Evolutionary conservation across 2,329 filamentous ascomycete species (phyloP).

Genomic region (Calonectria leucothoes): DNA sequence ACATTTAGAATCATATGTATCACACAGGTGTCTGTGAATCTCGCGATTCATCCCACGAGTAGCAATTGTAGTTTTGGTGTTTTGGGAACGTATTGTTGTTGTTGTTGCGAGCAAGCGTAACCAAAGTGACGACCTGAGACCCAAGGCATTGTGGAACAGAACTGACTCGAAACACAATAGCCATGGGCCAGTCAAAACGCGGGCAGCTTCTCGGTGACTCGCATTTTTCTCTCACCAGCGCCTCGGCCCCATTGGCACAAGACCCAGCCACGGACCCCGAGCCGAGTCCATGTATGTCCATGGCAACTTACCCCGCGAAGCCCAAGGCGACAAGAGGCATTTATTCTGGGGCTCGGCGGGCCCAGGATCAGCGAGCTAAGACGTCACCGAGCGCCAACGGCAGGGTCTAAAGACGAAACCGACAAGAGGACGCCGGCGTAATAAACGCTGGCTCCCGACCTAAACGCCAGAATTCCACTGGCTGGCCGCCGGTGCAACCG

Average conservation of each 20-base stretch:
- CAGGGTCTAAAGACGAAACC: constrained; percentile 10
- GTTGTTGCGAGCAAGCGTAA: neutral
- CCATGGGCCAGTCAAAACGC: too few relatives aligned
- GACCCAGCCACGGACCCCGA: neutral
- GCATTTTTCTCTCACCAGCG: neutral
- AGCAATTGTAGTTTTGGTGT: constrained; percentile 1
- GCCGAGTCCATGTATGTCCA: too few relatives aligned
- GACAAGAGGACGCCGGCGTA: neutral
- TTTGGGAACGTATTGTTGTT: constrained; percentile 1
- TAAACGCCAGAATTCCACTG: constrained; percentile 42
- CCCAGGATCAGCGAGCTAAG: constrained; percentile 11
- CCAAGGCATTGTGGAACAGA: neutral
- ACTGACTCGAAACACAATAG: neutral
- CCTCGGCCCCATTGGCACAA: neutral
- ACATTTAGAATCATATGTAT: constrained; percentile 28
- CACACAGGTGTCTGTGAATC: constrained; percentile 6
- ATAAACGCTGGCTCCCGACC: constrained; percentile 33
- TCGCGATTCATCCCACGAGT: neutral
- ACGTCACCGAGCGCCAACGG: constrained; percentile 23
- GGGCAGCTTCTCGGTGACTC: neutral
- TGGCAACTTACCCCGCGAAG: constrained; percentile 18
- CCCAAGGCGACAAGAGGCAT: constrained; percentile 16
- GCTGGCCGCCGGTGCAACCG: constrained; percentile 29
- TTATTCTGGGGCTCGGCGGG: constrained; percentile 11
- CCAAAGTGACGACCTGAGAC: neutral